phyloP scores from a whole-genome alignment of 257 asterid genomes.

The Solanum tarapatanum region DNA sequence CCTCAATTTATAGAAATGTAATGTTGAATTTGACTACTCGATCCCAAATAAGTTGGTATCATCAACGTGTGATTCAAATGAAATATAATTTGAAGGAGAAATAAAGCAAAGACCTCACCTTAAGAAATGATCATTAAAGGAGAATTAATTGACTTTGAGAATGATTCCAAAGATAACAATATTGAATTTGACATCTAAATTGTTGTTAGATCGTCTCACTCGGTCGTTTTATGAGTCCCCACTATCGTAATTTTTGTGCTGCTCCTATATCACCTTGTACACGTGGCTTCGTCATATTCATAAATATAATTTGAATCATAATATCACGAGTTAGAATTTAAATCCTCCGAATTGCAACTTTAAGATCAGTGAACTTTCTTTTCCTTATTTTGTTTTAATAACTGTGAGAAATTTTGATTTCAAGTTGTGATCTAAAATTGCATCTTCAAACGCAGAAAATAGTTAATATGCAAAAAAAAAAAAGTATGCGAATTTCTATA shows the following conservation, averaged over 20 bases:
- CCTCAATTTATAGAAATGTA: neutral
- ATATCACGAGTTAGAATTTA: neutral
- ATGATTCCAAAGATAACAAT: neutral
- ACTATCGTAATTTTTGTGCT: neutral
- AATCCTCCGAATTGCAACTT: neutral
- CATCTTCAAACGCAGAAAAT: neutral
- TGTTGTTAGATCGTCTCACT: neutral
- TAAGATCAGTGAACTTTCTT: neutral
- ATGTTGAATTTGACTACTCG: neutral
- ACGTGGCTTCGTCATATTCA: neutral
- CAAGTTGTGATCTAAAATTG: neutral
- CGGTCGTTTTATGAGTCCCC: neutral
- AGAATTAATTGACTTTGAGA: neutral
- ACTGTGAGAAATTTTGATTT: neutral
- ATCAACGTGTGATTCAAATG: neutral
- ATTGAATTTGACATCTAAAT: neutral
- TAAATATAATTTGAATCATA: neutral
- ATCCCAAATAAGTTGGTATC: neutral
- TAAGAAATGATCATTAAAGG: neutral
- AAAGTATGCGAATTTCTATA: no score
- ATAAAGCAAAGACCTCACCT: neutral
- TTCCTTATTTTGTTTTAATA: neutral
- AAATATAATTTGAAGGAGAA: neutral
- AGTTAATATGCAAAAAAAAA: no score
- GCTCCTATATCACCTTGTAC: neutral